Evolutionary conservation across 331 rosid genomes (phyloP).

Genomic region (Malus hybrid): DNA sequence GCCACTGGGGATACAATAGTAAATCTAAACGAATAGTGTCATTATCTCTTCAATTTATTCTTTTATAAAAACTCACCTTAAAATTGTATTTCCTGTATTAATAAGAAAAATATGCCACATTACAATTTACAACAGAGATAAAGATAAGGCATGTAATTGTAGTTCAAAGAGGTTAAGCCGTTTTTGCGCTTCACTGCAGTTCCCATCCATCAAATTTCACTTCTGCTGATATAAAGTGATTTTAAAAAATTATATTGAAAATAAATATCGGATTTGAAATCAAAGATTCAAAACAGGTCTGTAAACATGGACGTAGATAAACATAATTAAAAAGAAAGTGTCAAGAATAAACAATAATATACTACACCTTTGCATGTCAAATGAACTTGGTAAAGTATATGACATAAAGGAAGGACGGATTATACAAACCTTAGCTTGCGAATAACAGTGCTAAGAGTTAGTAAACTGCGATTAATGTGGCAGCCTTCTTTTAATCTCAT

Average conservation of each 20-base stretch:
- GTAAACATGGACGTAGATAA: background rate
- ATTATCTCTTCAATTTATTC: too few species aligned
- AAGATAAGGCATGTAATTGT: background rate
- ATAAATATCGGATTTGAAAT: background rate
- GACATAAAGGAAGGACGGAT: slow-evolving; percentile 22
- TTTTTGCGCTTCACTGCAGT: background rate
- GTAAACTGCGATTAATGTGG: slow-evolving; percentile 96
- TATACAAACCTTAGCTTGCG: slow-evolving; percentile 86
- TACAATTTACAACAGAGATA: background rate
- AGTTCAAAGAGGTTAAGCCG: background rate
- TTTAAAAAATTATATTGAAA: background rate
- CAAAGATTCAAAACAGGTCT: background rate
- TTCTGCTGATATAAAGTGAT: background rate
- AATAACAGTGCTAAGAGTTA: slow-evolving; percentile 87
- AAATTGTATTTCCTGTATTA: too few species aligned
- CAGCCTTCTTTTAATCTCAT: slow-evolving; percentile 94
- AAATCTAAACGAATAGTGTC: too few species aligned
- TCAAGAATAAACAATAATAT: background rate
- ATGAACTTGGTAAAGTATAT: background rate
- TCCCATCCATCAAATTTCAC: background rate
- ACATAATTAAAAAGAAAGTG: background rate
- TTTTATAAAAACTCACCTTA: too few species aligned
- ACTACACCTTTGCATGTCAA: background rate
- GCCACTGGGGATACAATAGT: too few species aligned
- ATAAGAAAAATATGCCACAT: too few species aligned